Evolutionary conservation across 805 yeast genomes (phyloP).

Genomic region (Ogataea paraovalis): DNA sequence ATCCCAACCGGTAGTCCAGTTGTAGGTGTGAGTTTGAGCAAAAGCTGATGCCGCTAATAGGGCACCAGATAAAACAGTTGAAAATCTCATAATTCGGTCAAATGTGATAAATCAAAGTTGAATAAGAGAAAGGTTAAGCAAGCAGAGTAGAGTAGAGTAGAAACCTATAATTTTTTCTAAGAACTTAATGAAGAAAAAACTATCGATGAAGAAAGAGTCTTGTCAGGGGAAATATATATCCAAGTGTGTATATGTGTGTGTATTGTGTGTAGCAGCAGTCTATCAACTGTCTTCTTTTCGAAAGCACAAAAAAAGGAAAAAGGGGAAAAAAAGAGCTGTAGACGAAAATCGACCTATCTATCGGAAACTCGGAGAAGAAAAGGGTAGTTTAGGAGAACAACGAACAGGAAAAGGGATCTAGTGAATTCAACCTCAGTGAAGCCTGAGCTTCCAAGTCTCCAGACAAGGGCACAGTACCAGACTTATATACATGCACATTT

Average conservation of each 20-base stretch:
- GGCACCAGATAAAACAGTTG: conserved; percentile 11
- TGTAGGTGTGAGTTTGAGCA: conserved; percentile 56
- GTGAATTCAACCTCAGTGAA: no score
- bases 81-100: conserved; percentile 13
- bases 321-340: not conserved
- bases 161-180: not conserved
- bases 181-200: not conserved
- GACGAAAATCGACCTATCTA: conserved; percentile 6
- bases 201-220: not conserved
- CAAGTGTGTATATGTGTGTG: not conserved
- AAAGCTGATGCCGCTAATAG: conserved; percentile 17
- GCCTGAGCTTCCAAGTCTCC: no score
- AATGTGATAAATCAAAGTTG: not conserved
- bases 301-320: not conserved
- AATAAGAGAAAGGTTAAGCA: no score
- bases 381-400: not conserved
- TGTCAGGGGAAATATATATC: no score
- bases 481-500: no score
- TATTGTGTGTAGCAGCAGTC: not conserved
- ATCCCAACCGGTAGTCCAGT: conserved; percentile 65
- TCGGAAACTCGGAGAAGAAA: conserved; percentile 3
- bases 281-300: not conserved
- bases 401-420: not conserved
- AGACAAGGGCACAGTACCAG: no score
- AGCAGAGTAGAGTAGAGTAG: no score